phyloP scores from a whole-genome alignment of 1,284 basidiomycete genomes.

The Earliella scabrosa region DNA sequence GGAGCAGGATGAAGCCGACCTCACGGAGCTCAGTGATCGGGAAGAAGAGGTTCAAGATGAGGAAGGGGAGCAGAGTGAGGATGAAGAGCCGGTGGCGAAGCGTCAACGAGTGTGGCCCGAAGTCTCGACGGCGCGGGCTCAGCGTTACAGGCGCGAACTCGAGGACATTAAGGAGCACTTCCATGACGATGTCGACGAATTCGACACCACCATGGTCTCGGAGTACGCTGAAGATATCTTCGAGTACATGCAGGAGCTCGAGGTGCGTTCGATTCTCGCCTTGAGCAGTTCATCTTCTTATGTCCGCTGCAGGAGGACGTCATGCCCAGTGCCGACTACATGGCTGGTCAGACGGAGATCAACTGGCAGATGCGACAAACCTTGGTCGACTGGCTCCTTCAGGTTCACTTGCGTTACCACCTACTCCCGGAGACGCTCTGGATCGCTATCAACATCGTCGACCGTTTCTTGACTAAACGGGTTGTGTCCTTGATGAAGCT shows the following conservation, averaged over 20 bases:
- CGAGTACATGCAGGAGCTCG: constrained; percentile 91
- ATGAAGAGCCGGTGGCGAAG: constrained; percentile 42
- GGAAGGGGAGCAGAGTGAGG: constrained; percentile 54
- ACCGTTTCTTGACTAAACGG: constrained; percentile 94
- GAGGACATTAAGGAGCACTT: constrained; percentile 74
- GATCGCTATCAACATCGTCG: constrained; percentile 97
- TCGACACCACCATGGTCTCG: constrained; percentile 96
- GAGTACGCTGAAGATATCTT: constrained; percentile 99
- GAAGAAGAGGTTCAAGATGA: constrained; percentile 41
- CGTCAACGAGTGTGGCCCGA: constrained; percentile 70
- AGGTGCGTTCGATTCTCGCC: constrained; percentile 55
- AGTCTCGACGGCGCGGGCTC: constrained; percentile 59
- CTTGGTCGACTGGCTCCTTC: constrained; percentile 97
- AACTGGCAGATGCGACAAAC: constrained; percentile 96
- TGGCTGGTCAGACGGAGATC: constrained; percentile 94
- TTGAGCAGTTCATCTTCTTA: constrained; percentile 13
- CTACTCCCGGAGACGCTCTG: constrained; percentile 98
- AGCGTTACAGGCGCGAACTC: constrained; percentile 61
- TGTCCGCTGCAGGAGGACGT: constrained; percentile 63
- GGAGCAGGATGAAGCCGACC: constrained; percentile 22
- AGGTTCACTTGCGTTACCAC: constrained; percentile 97
- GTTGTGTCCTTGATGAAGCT: constrained; percentile 94
- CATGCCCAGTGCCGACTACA: constrained; percentile 95
- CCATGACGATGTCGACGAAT: constrained; percentile 82
- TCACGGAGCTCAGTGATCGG: constrained; percentile 24